Evolutionary conservation across 257 asterid genomes (phyloP).

Genomic region (Fraxinus excelsior): DNA sequence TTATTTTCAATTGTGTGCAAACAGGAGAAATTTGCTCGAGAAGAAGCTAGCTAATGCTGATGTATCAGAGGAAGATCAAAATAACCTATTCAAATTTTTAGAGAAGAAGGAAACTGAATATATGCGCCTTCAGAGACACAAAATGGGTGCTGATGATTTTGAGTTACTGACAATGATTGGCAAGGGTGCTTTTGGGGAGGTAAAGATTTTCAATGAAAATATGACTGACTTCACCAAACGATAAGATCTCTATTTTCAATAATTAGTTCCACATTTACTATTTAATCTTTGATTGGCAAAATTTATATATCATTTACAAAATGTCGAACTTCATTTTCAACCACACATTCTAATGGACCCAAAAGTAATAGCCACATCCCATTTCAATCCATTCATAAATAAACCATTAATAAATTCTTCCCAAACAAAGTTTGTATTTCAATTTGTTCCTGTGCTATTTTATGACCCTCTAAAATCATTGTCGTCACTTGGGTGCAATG

Average conservation of each 20-base stretch:
- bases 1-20: constrained; percentile 29
- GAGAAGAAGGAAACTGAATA: constrained; percentile 98
- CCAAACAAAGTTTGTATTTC: too few species aligned
- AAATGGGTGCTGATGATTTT: constrained; percentile 92
- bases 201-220: constrained; percentile 3
- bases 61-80: constrained; percentile 98
- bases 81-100: constrained; percentile 73
- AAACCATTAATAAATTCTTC: too few species aligned
- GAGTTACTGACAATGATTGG: constrained; percentile 42
- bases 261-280: background rate
- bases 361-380: too few species aligned
- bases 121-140: constrained; percentile 98
- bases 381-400: too few species aligned
- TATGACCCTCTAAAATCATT: background rate
- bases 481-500: background rate
- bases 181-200: constrained; percentile 29
- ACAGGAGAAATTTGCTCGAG: constrained; percentile 84
- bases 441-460: background rate
- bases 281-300: background rate
- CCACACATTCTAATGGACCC: too few species aligned
- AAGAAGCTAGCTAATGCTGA: constrained; percentile 97
- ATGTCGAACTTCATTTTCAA: too few species aligned
- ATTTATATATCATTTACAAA: too few species aligned
- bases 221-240: background rate
- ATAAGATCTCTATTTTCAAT: background rate